Evolutionary conservation across 106 monocot genomes (phyloP), one percentile per base, ranked within the genome.

Genomic region (Dioscorea zingiberensis): DNA sequence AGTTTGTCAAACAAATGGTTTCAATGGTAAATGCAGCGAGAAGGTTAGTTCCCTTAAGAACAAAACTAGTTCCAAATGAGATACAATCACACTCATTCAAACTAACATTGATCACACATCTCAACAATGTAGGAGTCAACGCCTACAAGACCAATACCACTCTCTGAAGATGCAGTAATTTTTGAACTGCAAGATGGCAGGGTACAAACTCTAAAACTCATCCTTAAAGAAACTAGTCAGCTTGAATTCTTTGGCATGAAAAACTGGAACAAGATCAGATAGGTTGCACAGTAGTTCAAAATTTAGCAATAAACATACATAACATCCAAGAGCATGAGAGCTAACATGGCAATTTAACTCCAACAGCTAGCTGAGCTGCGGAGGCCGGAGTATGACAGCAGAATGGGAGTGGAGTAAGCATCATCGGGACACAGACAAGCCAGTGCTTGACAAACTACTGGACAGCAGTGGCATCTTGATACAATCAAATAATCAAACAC

Each of bases 111-210:
- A n/a, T n/a, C n/a, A n/a, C n/a, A n/a, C n/a, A 29, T 14, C 6
- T 29, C 27, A 60, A 29, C 60, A n/a, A 60, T 13, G 2, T 73
- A n/a, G 70, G 83, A 94, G 93, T 83, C 89, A n/a, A 73, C 83
- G 10, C 55, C 84, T 3, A 67, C 76, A 21, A 59, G 94, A 28
- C 94, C 94, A 5, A 82, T 87, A 55, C 73, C 81, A 25, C 87
- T 94, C 56, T 94, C 94, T 0, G 79, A 94, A 21, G 64, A 82
- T 58, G 84, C 94, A 8, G 61, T 94, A 22, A 80, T 94, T 45
- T 94, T 94, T 46, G 77, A 87, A 63, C 69, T 90, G 46, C 77
- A 80, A 60, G 94, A 94, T 67, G 90, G 89, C 26, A 90, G 94
- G 82, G 94, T 94, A 80, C 82, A 81, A 55, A 44, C 9, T 25